These are phyloP conservation scores for Calophaca sinica DNA, from an alignment of 306 rosid genomes.

Conservation along the genomic window DNA sequence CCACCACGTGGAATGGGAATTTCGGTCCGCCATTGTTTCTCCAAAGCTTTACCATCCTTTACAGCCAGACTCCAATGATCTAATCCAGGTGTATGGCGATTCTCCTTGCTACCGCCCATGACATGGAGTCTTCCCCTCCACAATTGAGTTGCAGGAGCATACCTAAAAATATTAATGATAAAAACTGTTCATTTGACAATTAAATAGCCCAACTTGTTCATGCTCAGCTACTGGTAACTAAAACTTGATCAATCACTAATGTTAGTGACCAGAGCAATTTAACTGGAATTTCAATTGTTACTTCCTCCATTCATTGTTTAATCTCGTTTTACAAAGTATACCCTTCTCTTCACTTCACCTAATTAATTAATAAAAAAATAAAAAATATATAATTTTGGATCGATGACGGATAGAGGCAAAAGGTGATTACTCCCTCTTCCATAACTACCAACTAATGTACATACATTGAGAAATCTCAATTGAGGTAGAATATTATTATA, in stretches of 20 bases:
- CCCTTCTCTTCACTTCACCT: not conserved
- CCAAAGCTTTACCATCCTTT: conserved; percentile 75
- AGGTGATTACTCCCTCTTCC: too few relatives aligned
- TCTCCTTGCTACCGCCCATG: conserved; percentile 97
- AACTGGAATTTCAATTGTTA: conserved; percentile 17
- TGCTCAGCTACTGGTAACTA: not conserved
- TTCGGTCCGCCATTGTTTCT: conserved; percentile 73
- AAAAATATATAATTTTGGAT: not conserved
- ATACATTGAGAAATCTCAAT: too few relatives aligned
- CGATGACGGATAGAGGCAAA: not conserved
- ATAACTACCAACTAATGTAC: too few relatives aligned
- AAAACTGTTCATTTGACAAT: conserved; percentile 31
- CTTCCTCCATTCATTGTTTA: not conserved
- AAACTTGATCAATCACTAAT: conserved; percentile 25
- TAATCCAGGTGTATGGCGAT: conserved; percentile 83
- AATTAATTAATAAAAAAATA: not conserved
- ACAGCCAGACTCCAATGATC: conserved; percentile 96
- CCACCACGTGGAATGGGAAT: conserved; percentile 94
- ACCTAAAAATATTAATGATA: conserved; percentile 55
- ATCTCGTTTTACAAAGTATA: not conserved
- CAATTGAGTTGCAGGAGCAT: conserved; percentile 90
- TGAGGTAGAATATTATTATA: too few relatives aligned
- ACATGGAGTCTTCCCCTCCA: conserved; percentile 96
- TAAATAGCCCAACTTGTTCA: conserved; percentile 10
- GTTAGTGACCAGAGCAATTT: conserved; percentile 13